Base-by-base conservation (phyloP, 768 basidiomycete species). In the Asterophora lycoperdoides region DNA sequence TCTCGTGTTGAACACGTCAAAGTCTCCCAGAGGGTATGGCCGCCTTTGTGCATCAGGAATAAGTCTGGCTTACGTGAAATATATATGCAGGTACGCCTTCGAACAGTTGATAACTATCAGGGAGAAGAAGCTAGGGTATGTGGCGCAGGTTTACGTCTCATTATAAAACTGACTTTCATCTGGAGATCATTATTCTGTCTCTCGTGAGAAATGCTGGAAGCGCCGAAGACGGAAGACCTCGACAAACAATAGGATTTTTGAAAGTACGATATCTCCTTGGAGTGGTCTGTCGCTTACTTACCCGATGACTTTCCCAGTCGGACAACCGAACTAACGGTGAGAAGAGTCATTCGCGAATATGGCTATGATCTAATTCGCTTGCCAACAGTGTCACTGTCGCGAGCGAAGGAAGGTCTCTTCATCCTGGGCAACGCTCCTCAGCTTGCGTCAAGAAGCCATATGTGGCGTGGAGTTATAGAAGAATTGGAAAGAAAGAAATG, bases 51-150 rank as follows among this genome's bases (percentile, higher is more conserved):
- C 15, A 10, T 41, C 33, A n/a, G 10, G 13, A 36, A 35, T 36
- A 5, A 32, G n/a, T 17, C 14, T 33, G 4, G 8, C 8, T 33
- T 19, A 11, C 7, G 1, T 28, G 39, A 40, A 37, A 20, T n/a
- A 11, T 45, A 11, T 13, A 42, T 2, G 0, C 41, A 87, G 85
- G 77, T 88, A 35, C 74, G 78, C 7, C 68, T 90, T 5, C 77
- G 88, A 5, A 89, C 87, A 0, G 77, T 90, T 1, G 87, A 91
- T 53, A 88, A 83, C 42, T 90, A 80, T 59, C 89, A 90, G 63
- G 88, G 86, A 2, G 80, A 84, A 50, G 86, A 87, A 66, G 82
- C 77, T 1, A 78, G 73, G 59, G 80, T 78, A 54, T 23, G 48
- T 17, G 15, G 11, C 10, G 23, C 40, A 28, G 17, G 9, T 23